These are phyloP conservation scores for Podosphaera xanthii DNA, from an alignment of 2,329 filamentous ascomycete species.

Conservation along the genomic window DNA sequence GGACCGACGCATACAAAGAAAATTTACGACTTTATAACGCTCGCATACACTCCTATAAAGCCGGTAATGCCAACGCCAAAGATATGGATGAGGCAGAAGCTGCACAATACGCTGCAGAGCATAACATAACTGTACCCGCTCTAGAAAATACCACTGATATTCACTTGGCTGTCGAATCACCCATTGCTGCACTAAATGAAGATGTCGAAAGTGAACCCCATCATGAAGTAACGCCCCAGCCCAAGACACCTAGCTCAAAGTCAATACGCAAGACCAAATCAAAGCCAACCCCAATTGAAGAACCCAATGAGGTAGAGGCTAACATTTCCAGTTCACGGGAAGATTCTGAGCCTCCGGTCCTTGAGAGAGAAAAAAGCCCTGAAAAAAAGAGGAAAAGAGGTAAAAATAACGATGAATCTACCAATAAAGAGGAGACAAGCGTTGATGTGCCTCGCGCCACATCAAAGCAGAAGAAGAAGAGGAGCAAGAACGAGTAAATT, in stretches of 20 bases:
- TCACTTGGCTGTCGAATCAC: conserved; percentile 29
- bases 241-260: conserved; percentile 33
- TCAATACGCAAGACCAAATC: conserved; percentile 18
- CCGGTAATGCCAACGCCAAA: conserved; percentile 32
- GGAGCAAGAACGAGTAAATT: conserved; percentile 1
- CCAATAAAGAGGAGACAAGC: conserved; percentile 25
- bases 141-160: conserved; percentile 19
- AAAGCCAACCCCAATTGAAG: conserved; percentile 16
- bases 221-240: conserved; percentile 21
- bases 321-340: conserved; percentile 3
- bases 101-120: conserved; percentile 34
- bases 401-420: conserved; percentile 23
- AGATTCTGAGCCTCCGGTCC: conserved; percentile 1
- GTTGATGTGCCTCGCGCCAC: conserved; percentile 12
- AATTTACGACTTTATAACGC: conserved; percentile 43
- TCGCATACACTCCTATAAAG: conserved; percentile 40
- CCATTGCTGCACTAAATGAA: conserved; percentile 9
- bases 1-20: conserved; percentile 45
- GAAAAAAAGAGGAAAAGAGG: conserved; percentile 40
- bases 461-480: conserved; percentile 15
- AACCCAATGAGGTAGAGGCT: conserved; percentile 8
- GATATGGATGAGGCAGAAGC: conserved; percentile 39
- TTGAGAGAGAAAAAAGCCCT: conserved; percentile 21
- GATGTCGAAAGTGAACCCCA: conserved; percentile 19
- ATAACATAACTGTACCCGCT: conserved; percentile 23